phyloP scores from a whole-genome alignment of 2,329 filamentous ascomycete species.

The Cordyceps javanica region DNA sequence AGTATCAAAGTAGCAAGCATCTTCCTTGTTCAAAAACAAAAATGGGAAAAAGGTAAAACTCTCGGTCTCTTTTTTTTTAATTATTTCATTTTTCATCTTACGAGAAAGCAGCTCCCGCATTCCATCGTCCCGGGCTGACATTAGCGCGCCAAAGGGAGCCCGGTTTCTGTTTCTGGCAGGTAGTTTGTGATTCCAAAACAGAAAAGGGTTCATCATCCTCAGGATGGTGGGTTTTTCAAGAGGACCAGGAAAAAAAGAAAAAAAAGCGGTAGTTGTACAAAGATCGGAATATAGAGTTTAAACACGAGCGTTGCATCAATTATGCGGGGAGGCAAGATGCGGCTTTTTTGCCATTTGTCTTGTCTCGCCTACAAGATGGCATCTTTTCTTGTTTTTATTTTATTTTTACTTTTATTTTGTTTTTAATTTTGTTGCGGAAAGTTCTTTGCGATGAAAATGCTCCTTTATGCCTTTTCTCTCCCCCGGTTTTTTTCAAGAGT shows the following conservation, averaged over 20 bases:
- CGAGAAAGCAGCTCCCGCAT: no score
- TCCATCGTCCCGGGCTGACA: neutral
- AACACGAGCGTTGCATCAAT: no score
- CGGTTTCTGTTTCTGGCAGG: neutral
- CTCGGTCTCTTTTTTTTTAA: neutral
- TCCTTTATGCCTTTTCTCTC: neutral
- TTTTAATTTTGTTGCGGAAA: no score
- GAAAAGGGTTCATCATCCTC: neutral
- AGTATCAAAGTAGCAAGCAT: neutral
- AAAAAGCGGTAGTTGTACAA: neutral
- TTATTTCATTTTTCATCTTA: no score
- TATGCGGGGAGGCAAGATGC: no score
- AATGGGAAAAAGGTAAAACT: neutral
- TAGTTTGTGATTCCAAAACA: neutral
- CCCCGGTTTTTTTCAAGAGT: neutral
- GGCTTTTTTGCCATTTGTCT: no score
- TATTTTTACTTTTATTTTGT: neutral
- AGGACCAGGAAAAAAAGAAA: no score
- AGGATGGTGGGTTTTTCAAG: neutral
- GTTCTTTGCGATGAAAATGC: no score
- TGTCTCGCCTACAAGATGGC: no score
- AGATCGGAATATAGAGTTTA: neutral
- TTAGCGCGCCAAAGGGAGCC: neutral
- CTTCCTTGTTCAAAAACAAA: neutral
- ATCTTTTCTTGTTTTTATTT: no score